Conservation (phyloP, 2,329 filamentous ascomycete species). For the Bipolaris sorokiniana region DNA sequence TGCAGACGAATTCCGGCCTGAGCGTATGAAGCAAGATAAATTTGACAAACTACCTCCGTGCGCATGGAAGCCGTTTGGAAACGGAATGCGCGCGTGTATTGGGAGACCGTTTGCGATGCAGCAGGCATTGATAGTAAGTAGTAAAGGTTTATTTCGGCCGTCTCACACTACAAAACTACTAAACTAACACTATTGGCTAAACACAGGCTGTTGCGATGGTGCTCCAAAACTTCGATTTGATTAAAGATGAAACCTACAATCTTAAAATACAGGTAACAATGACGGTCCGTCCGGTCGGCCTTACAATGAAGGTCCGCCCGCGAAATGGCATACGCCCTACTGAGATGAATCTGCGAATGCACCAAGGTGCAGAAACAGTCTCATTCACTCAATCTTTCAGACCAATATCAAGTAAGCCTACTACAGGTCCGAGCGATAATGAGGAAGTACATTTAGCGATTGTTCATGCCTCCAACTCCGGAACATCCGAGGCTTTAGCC, state of each 20-base stretch:
- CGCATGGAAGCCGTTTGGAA: constrained; percentile 28
- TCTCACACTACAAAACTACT: too few relatives aligned
- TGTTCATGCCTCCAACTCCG: constrained; percentile 39
- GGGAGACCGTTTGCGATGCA: constrained; percentile 32
- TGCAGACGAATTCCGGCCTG: constrained; percentile 26
- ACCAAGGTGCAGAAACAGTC: neutral
- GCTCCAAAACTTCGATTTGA: constrained; percentile 14
- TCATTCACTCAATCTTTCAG: constrained; percentile 27
- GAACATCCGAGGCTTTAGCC: constrained; percentile 44
- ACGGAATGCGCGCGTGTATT: constrained; percentile 30
- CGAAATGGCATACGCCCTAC: too few relatives aligned
- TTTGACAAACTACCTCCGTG: constrained; percentile 14
- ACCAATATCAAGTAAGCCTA: constrained; percentile 12
- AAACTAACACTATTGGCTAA: neutral
- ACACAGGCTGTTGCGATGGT: neutral
- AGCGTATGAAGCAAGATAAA: constrained; percentile 26
- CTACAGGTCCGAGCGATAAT: constrained; percentile 16
- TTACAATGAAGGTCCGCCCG: too few relatives aligned
- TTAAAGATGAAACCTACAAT: too few relatives aligned
- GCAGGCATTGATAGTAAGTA: constrained; percentile 9
- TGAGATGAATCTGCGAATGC: too few relatives aligned
- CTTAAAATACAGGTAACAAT: too few relatives aligned
- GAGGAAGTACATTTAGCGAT: neutral
- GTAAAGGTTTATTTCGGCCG: too few relatives aligned
- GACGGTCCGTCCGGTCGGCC: too few relatives aligned